Base-by-base conservation (phyloP, 148 eudicot genomes). In the Selenicereus undatus region DNA sequence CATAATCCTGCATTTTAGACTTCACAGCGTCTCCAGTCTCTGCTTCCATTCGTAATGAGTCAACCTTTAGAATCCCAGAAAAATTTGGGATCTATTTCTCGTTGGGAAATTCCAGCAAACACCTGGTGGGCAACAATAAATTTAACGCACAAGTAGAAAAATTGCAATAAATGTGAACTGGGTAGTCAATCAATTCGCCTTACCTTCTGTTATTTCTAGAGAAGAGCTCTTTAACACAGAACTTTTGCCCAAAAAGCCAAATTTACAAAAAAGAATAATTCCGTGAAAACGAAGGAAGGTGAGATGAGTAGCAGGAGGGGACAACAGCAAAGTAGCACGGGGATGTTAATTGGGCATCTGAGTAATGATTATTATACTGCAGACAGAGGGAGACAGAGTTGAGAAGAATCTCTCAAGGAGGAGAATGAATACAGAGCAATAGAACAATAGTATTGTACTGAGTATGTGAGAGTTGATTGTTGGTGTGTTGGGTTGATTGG, bases 1-100 rank as follows among this genome's bases (percentile, higher is more conserved):
- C 90, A 85, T 93, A 94, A 9, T 90, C 98, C 35, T 89, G 91
- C 93, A 93, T 93, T 82, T 92, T 94, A 32, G 88, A 89, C 85
- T 82, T 84, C 45, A 81, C 58, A 43, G 79, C 50, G 75, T 78
- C 90, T 22, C 87, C 87, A 79, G 83, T 87, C 72, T 86, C 91
- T 16, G 76, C 68, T 84, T 88, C 98, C 98, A 94, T 94, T 82
- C 82, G 58, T 32, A 74, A 16, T 20, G 80, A 62, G 11, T 35
- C 81, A 78, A 66, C 43, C 75, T 68, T 56, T 76, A 77, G 82
- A 76, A 82, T 32, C 26, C 81, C 60, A 39, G 0, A 50, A 71
- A 73, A 8, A 13, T 66, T n/a, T 70, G 35, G 76, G 80, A 83
- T 82, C 81, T 77, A 45, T 50, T 73, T 64, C 69, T 79, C 52